A percentile compares a stretch with the other conserved stretches of the same genome.
Conservation (phyloP, 768 basidiomycete species). For the Pulveroboletus sp. region DNA sequence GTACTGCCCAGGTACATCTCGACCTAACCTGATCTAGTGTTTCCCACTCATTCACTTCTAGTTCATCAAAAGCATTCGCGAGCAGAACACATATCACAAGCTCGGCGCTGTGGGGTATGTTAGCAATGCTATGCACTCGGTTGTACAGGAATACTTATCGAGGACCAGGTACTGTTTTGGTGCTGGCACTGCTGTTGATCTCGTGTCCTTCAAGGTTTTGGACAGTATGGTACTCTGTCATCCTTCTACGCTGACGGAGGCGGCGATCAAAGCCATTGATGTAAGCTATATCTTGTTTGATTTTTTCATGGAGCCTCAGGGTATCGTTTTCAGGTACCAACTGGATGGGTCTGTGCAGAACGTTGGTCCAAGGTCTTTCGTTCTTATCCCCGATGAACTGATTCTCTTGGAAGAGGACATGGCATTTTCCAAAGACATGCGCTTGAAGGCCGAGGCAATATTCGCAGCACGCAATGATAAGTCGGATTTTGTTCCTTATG, state of each 20-base stretch:
- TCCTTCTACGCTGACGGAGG: constrained; percentile 31
- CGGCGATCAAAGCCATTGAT: constrained; percentile 34
- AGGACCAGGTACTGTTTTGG: constrained; percentile 37
- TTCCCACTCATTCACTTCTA: constrained; percentile 4
- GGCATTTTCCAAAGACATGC: constrained; percentile 21
- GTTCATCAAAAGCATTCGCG: constrained; percentile 36
- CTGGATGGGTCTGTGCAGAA: constrained; percentile 37
- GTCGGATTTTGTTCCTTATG: constrained; percentile 28
- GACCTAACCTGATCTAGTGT: not conserved
- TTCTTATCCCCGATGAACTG: not conserved
- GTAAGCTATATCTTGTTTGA: not conserved
- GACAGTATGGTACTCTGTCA: constrained; percentile 39
- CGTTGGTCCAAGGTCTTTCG: constrained; percentile 14
- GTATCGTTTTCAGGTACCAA: constrained; percentile 16
- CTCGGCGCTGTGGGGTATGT: constrained; percentile 42
- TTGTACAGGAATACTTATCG: not conserved
- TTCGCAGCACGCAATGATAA: constrained; percentile 29
- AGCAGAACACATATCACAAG: constrained; percentile 36
- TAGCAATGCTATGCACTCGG: not conserved
- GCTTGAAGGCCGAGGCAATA: constrained; percentile 27
- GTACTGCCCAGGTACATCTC: constrained; percentile 21
- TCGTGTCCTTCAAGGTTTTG: constrained; percentile 30
- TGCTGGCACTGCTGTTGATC: constrained; percentile 26
- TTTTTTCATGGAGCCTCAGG: not conserved
- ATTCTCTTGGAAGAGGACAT: constrained; percentile 29